These are phyloP conservation scores for Isatis tinctoria DNA, from an alignment of 345 rosid genomes.

Conservation along the genomic window DNA sequence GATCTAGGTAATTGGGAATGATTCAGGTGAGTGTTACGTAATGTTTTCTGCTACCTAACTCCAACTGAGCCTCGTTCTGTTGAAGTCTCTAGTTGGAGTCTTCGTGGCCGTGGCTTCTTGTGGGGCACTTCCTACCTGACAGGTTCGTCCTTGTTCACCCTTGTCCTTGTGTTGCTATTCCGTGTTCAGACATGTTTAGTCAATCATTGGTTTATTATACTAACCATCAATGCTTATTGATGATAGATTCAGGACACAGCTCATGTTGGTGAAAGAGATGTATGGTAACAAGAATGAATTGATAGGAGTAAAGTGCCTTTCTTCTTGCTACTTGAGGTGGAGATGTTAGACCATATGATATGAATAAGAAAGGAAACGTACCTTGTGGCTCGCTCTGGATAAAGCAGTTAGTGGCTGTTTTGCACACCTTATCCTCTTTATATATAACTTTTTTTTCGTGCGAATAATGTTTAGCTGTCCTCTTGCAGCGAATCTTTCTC, in stretches of 20 bases:
- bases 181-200: neutral
- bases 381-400: constrained; percentile 30
- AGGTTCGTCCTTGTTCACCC: constrained; percentile 37
- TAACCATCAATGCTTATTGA: constrained; percentile 10
- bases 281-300: constrained; percentile 30
- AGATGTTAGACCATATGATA: constrained; percentile 29
- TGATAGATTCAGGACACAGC: constrained; percentile 27
- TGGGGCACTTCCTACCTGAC: constrained; percentile 60
- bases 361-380: constrained; percentile 30
- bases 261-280: constrained; percentile 37
- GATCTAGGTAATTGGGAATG: constrained; percentile 48
- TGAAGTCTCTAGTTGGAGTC: constrained; percentile 69
- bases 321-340: constrained; percentile 29
- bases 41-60: constrained; percentile 58
- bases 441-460: neutral
- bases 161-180: neutral
- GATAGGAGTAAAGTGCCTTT: constrained; percentile 30
- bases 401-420: constrained; percentile 27
- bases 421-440: neutral
- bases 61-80: constrained; percentile 58
- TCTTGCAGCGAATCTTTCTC: constrained; percentile 19
- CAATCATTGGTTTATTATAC: neutral
- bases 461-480: constrained; percentile 2
- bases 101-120: constrained; percentile 63
- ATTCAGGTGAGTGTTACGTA: constrained; percentile 52